Percentiles rank a stretch among this genome's conserved stretches.
Evolutionary conservation across 106 monocot species (phyloP).

Genomic region (Cymbidium sinense): DNA sequence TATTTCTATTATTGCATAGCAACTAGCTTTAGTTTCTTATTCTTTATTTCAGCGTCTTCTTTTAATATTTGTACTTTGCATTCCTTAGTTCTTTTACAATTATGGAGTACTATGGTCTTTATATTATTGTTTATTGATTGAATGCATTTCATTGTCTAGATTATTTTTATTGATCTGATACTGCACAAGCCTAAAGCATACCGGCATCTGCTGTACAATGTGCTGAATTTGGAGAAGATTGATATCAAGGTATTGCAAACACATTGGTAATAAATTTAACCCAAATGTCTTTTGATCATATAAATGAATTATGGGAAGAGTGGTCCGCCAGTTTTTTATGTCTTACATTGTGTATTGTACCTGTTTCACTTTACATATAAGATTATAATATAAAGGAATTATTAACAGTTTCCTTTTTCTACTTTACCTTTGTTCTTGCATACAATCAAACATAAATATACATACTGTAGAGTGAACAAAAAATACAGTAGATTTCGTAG

Average conservation of each 20-base stretch:
- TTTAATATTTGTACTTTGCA: neutral
- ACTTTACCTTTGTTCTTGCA: no score
- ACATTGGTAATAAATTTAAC: neutral
- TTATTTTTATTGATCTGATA: constrained; percentile 90
- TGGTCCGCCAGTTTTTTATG: neutral
- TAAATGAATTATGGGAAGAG: neutral
- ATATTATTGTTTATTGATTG: neutral
- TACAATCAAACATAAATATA: no score
- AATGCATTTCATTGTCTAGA: constrained; percentile 22
- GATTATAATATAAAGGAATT: no score
- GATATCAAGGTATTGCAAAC: constrained; percentile 31
- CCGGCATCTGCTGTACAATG: constrained; percentile 78
- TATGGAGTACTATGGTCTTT: neutral
- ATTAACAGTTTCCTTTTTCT: no score
- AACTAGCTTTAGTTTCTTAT: neutral
- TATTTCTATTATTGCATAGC: neutral
- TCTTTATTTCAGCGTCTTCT: neutral
- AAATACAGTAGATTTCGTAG: no score
- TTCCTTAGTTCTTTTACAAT: neutral
- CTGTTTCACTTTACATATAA: neutral
- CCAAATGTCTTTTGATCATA: neutral
- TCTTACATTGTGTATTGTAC: neutral
- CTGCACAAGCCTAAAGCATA: constrained; percentile 92
- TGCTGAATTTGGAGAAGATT: constrained; percentile 26
- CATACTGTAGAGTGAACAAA: no score